phyloP scores from a whole-genome alignment of 2,329 filamentous ascomycete genomes.

The Aspergillus sp. region DNA sequence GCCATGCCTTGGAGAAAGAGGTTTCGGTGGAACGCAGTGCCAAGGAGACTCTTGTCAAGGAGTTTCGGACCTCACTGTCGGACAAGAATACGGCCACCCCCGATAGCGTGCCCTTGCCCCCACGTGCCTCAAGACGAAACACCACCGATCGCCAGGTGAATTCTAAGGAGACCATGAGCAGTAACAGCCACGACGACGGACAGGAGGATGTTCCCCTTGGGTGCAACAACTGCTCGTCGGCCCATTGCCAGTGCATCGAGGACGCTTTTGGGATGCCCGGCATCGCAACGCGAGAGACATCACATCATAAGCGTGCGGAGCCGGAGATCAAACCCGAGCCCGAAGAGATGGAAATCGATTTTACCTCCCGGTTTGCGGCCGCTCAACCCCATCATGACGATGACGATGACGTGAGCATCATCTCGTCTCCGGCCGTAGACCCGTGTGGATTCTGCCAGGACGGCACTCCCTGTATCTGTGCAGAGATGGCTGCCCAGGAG shows the following conservation, averaged over 20 bases:
- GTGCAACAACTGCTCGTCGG: slow-evolving; percentile 62
- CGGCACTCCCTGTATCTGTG: slow-evolving; percentile 77
- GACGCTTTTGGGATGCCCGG: slow-evolving; percentile 47
- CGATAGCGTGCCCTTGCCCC: slow-evolving; percentile 39
- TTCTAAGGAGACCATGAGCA: not conserved
- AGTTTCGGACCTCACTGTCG: slow-evolving; percentile 31
- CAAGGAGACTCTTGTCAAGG: slow-evolving; percentile 40
- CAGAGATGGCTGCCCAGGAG: slow-evolving; percentile 54
- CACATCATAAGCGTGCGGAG: slow-evolving; percentile 47
- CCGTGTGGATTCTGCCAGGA: slow-evolving; percentile 79
- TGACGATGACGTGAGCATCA: slow-evolving; percentile 15
- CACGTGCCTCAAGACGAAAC: slow-evolving; percentile 8
- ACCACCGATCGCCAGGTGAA: not conserved
- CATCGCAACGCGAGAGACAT: slow-evolving; percentile 34
- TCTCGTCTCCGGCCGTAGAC: slow-evolving; percentile 49
- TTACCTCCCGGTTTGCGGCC: slow-evolving; percentile 61
- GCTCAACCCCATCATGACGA: slow-evolving; percentile 23
- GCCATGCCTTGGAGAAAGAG: slow-evolving; percentile 59
- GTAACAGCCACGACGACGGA: slow-evolving; percentile 13
- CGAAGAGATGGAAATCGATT: slow-evolving; percentile 64
- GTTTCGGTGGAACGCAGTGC: slow-evolving; percentile 43
- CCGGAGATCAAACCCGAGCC: slow-evolving; percentile 42
- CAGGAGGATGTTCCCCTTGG: slow-evolving; percentile 45
- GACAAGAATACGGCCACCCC: slow-evolving; percentile 16
- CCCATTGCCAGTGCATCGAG: slow-evolving; percentile 59